Base-by-base conservation (phyloP, 2,329 filamentous ascomycete genomes). In the Cladophialophora exuberans region DNA sequence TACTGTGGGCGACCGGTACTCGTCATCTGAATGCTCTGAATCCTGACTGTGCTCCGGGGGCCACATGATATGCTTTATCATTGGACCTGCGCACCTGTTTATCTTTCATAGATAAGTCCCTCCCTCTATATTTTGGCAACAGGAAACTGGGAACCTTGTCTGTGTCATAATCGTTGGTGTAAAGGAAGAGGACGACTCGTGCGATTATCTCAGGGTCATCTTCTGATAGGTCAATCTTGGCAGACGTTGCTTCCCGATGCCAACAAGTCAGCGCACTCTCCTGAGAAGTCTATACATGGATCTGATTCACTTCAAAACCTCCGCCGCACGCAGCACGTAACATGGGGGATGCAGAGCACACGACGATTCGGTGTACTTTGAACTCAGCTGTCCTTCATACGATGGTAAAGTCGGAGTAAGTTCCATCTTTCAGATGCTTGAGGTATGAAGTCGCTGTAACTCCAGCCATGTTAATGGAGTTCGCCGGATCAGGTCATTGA, bases 251-350 rank as follows among this genome's bases (percentile, higher is more conserved):
- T 26, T 55, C 36, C 46, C 45, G 30, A 18, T 22, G 18, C 17
- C 10, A 33, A 10, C 6, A 6, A 4, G 26, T 22, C 23, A 15
- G 15, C 22, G n/a, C n/a, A n/a, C n/a, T n/a, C n/a, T n/a, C n/a
- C n/a, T n/a, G n/a, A n/a, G n/a, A n/a, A n/a, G n/a, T n/a, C n/a
- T n/a, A n/a, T n/a, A n/a, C n/a, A n/a, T n/a, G n/a, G n/a, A n/a
- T n/a, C n/a, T n/a, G 6, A 31, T 11, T 41, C 67, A 60, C 67
- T 66, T 60, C 62, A 65, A 59, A 70, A 46, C 26, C 57, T 52
- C 57, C 54, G 48, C 62, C 56, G 31, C 62, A 43, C 13, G 60
- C 61, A 11, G 60, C 52, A 6, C 48, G 45, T 7, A 68, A 50
- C 15, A 66, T 60, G 0, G 58, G 28, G 7, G 65, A 67, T 20